Percentiles rank a stretch among this genome's conserved stretches.
Evolutionary conservation across 2,329 filamentous ascomycete species (phyloP).

Genomic region (Claviceps cyperi): DNA sequence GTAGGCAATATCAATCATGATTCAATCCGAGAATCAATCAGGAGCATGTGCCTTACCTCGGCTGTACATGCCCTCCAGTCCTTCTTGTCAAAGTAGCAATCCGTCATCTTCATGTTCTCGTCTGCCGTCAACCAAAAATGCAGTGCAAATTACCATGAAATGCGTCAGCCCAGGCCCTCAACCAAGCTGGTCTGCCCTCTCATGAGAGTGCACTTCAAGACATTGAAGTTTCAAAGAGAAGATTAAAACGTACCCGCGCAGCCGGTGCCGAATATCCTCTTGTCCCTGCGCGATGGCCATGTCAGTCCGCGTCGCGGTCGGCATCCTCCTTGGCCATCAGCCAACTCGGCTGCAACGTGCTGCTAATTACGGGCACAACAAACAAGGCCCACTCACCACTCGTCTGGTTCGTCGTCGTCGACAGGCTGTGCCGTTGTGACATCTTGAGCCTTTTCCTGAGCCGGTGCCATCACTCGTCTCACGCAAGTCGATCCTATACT

Average conservation of each 20-base stretch:
- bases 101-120: constrained; percentile 80
- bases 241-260: constrained; percentile 53
- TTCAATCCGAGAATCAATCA: no score
- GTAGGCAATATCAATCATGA: neutral
- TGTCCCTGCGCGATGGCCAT: constrained; percentile 52
- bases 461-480: constrained; percentile 30
- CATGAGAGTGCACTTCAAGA: no score
- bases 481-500: neutral
- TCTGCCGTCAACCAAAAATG: constrained; percentile 31
- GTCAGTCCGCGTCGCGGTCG: neutral
- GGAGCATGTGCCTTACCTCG: constrained; percentile 49
- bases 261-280: constrained; percentile 92
- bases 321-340: no score
- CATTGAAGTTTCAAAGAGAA: neutral
- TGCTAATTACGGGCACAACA: no score
- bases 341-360: no score
- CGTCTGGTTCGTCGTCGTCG: constrained; percentile 71
- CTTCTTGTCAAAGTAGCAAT: constrained; percentile 92
- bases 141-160: neutral
- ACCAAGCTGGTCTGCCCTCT: neutral
- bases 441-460: constrained; percentile 27
- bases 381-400: constrained; percentile 51
- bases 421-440: constrained; percentile 21
- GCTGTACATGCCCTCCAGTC: constrained; percentile 83
- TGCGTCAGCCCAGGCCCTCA: constrained; percentile 1